phyloP scores from a whole-genome alignment of 1,284 basidiomycete species.

The Cryptococcus sp. region DNA sequence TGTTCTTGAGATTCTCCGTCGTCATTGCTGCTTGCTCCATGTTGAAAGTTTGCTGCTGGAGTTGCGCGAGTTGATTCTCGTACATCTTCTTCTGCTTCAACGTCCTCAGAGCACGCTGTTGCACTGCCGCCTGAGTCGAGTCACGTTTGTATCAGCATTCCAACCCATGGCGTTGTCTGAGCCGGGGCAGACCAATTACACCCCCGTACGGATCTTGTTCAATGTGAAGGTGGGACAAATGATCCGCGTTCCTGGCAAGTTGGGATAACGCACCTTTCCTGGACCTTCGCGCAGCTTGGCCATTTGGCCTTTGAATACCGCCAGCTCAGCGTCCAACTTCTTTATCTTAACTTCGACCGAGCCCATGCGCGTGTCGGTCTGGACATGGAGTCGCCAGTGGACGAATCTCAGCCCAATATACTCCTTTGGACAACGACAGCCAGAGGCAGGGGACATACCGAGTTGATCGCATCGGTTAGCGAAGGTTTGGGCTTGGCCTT shows the following conservation, averaged over 20 bases:
- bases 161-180: too few species aligned
- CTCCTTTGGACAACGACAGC: background rate
- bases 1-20: constrained; percentile 96
- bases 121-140: constrained; percentile 72
- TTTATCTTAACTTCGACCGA: constrained; percentile 95
- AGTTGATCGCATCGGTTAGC: constrained; percentile 85
- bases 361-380: constrained; percentile 87
- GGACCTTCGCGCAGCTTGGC: constrained; percentile 89
- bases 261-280: constrained; percentile 74
- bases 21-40: constrained; percentile 97
- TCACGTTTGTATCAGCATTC: background rate
- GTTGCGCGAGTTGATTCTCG: constrained; percentile 85
- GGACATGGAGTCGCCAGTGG: too few species aligned
- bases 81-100: constrained; percentile 95
- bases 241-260: background rate
- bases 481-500: constrained; percentile 71
- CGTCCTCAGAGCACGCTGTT: constrained; percentile 90
- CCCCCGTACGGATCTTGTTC: too few species aligned
- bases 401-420: too few species aligned
- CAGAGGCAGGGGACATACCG: constrained; percentile 57
- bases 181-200: too few species aligned
- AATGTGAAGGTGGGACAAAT: too few species aligned
- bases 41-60: constrained; percentile 96
- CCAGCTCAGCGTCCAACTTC: constrained; percentile 92
- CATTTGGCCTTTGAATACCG: constrained; percentile 95